Conservation (phyloP, 768 basidiomycete species). For the Naematelia aurantialba region DNA sequence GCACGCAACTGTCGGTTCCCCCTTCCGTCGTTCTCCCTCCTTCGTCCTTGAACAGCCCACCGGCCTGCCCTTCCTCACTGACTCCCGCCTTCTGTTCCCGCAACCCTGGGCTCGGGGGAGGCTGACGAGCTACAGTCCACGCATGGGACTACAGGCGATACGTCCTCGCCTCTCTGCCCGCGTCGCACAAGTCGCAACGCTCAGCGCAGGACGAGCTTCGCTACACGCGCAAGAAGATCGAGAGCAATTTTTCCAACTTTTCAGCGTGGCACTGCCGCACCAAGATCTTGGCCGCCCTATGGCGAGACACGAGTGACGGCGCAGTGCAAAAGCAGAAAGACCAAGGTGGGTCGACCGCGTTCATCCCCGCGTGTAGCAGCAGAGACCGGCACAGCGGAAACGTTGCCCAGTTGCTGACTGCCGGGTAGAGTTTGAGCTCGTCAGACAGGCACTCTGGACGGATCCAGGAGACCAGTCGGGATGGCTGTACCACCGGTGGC, state of each 20-base stretch:
- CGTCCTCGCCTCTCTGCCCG: slow-evolving; percentile 67
- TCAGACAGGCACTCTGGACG: slow-evolving; percentile 90
- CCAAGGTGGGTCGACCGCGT: slow-evolving; percentile 57
- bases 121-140: slow-evolving; percentile 59
- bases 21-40: background rate
- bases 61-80: background rate
- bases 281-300: slow-evolving; percentile 67
- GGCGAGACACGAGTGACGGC: slow-evolving; percentile 57
- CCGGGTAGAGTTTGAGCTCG: slow-evolving; percentile 79
- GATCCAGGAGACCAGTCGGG: slow-evolving; percentile 94
- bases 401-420: background rate
- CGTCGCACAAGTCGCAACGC: slow-evolving; percentile 50
- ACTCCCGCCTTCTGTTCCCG: background rate
- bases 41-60: background rate
- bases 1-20: slow-evolving; percentile 76
- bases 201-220: slow-evolving; percentile 66
- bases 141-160: slow-evolving; percentile 94
- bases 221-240: slow-evolving; percentile 87
- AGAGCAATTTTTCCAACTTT: slow-evolving; percentile 92
- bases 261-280: slow-evolving; percentile 98
- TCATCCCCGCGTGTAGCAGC: too few species aligned
- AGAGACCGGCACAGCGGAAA: too few species aligned
- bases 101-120: background rate
- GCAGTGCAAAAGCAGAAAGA: slow-evolving; percentile 61
- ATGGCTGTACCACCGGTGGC: slow-evolving; percentile 99